phyloP scores from a whole-genome alignment of 176 grass and related monocot species.

The Thalia dealbata region DNA sequence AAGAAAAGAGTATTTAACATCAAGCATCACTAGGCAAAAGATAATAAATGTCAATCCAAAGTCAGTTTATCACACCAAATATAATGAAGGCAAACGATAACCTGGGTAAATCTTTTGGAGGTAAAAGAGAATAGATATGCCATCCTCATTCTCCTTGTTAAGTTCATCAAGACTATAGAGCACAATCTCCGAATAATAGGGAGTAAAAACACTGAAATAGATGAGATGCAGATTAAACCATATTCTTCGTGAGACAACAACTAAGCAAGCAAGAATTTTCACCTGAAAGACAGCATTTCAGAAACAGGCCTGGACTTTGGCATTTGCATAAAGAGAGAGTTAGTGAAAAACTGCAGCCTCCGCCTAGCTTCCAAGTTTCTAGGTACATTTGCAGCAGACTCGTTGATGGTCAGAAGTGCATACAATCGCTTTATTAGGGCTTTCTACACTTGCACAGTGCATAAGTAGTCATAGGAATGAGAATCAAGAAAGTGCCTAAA shows the following conservation, averaged over 20 bases:
- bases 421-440: constrained; percentile 66
- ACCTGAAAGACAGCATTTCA: constrained; percentile 93
- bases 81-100: constrained; percentile 19
- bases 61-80: too few species aligned
- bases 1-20: neutral
- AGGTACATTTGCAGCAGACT: constrained; percentile 81
- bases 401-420: constrained; percentile 89
- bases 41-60: neutral
- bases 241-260: neutral
- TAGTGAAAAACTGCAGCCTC: constrained; percentile 82
- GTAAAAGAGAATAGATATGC: constrained; percentile 83
- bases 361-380: constrained; percentile 80
- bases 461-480: constrained; percentile 22
- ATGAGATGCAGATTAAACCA: neutral
- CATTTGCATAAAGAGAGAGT: constrained; percentile 88
- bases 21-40: neutral
- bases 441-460: constrained; percentile 40
- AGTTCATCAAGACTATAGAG: constrained; percentile 80
- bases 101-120: constrained; percentile 97
- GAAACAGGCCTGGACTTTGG: constrained; percentile 60
- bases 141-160: constrained; percentile 84
- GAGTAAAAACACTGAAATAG: constrained; percentile 81
- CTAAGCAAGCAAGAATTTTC: constrained; percentile 17
- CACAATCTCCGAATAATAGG: constrained; percentile 85
- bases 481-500: neutral